These are phyloP conservation scores for Alternaria ventricosa DNA, from an alignment of 2,329 filamentous ascomycete genomes.

Conservation along the genomic window DNA sequence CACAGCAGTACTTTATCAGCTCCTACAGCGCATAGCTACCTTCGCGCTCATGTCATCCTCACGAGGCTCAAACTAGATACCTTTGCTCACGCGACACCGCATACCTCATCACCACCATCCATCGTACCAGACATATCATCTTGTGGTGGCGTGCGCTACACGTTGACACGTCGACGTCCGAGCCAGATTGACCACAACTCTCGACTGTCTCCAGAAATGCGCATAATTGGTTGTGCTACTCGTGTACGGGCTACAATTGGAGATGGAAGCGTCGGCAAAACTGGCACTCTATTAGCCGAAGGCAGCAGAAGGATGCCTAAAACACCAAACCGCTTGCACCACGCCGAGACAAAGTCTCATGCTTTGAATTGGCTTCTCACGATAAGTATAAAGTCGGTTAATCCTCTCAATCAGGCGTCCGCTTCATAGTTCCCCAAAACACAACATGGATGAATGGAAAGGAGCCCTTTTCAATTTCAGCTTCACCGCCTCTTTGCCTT, in stretches of 20 bases:
- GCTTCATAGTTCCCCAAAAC: not conserved
- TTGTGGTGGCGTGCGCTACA: not conserved
- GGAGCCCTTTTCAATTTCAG: not conserved
- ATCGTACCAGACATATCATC: not conserved
- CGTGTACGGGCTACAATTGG: not conserved
- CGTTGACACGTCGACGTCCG: not conserved
- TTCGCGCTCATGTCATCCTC: not conserved
- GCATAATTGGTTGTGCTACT: not conserved
- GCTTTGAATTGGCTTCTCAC: not conserved
- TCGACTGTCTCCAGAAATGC: not conserved
- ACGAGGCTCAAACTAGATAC: slow-evolving; percentile 14
- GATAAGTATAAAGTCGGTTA: not conserved
- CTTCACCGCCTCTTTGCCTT: not conserved
- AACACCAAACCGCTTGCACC: not conserved
- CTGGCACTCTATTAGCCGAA: not conserved
- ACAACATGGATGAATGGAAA: not conserved
- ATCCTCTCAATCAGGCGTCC: not conserved
- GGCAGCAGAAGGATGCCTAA: not conserved
- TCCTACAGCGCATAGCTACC: slow-evolving; percentile 57
- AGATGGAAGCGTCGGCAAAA: not conserved
- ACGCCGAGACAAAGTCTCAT: slow-evolving; percentile 1
- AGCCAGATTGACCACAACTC: not conserved
- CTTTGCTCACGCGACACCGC: not conserved
- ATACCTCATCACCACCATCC: not conserved
- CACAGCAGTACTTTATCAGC: slow-evolving; percentile 62